Percentiles rank a stretch among this genome's conserved stretches.
Conservation (phyloP, 148 eudicot species). For the Camellia sinensis region DNA sequence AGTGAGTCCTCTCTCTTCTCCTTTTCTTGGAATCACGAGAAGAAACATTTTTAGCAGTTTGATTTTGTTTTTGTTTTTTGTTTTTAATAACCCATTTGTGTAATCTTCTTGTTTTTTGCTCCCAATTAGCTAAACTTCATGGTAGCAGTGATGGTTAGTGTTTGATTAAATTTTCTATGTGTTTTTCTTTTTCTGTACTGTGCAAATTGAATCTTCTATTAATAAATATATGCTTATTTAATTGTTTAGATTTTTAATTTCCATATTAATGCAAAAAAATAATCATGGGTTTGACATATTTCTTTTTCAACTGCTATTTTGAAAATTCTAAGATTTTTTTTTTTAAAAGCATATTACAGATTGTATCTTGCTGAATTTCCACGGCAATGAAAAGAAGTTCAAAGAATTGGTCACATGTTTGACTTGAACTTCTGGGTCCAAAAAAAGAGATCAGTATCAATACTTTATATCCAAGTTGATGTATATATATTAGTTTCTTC, state of each 20-base stretch:
- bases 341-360: neutral
- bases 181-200: neutral
- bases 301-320: neutral
- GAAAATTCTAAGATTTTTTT: neutral
- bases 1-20: neutral
- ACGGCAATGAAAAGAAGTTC: conserved; percentile 4
- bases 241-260: neutral
- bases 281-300: neutral
- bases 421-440: conserved; percentile 23
- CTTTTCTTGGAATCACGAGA: too few relatives aligned
- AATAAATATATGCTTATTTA: too few relatives aligned
- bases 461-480: conserved; percentile 13
- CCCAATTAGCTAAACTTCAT: neutral
- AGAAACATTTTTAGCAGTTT: neutral
- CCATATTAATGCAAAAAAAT: neutral
- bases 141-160: neutral
- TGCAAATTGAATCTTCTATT: neutral
- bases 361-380: neutral
- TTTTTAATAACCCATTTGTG: neutral
- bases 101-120: neutral
- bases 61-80: too few relatives aligned
- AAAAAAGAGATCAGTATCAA: conserved; percentile 13
- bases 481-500: conserved; percentile 17
- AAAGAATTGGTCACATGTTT: conserved; percentile 34
- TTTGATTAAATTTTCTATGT: neutral